phyloP scores from a whole-genome alignment of 108 stramenopile species.

The Seminavis robusta region DNA sequence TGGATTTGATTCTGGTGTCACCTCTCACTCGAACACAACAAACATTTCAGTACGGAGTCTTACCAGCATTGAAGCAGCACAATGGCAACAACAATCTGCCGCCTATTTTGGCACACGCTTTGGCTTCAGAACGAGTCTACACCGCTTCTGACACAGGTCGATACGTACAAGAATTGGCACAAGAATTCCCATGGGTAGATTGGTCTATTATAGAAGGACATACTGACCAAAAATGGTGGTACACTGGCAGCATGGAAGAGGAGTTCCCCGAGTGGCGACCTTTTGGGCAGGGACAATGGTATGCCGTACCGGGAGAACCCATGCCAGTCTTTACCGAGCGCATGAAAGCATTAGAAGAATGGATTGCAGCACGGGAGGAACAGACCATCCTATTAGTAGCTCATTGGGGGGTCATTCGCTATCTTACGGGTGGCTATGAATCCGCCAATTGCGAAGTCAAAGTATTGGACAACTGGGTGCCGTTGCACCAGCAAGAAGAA shows the following conservation, averaged over 20 bases:
- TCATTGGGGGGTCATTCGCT: constrained; percentile 38
- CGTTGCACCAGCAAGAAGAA: too few relatives aligned
- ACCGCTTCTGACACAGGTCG: constrained; percentile 28
- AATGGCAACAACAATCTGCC: constrained; percentile 1
- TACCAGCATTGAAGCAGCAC: constrained; percentile 1
- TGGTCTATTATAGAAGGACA: background rate
- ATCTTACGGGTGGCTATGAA: too few relatives aligned
- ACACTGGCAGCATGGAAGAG: background rate
- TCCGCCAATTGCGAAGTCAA: too few relatives aligned
- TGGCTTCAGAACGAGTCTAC: constrained; percentile 35
- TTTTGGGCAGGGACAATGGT: constrained; percentile 22
- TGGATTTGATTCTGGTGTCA: constrained; percentile 26
- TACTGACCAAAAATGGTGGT: background rate
- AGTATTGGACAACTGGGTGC: too few relatives aligned
- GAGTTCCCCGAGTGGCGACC: constrained; percentile 38
- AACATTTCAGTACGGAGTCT: constrained; percentile 24
- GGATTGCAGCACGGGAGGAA: constrained; percentile 25
- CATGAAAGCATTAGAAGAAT: constrained; percentile 25
- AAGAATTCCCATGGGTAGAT: constrained; percentile 16
- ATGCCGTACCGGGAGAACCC: constrained; percentile 42
- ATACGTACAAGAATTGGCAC: constrained; percentile 2
- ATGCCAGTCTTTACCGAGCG: constrained; percentile 25
- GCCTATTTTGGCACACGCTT: constrained; percentile 18
- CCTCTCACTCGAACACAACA: constrained; percentile 29
- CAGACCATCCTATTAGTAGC: constrained; percentile 30